phyloP scores from a whole-genome alignment of 1,284 basidiomycete genomes.

The Leccinum holopus region DNA sequence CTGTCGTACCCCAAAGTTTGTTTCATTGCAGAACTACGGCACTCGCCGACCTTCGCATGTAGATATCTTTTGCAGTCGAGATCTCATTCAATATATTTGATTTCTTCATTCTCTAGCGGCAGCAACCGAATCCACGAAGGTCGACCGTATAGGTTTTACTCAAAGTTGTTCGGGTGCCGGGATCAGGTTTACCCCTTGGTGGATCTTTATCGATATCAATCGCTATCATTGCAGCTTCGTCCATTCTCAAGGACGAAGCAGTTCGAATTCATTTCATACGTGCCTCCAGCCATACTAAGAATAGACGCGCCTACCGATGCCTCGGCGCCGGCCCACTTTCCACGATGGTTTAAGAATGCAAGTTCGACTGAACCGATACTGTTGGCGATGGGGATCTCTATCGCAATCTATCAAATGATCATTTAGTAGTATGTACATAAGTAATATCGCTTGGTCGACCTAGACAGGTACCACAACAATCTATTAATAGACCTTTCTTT shows the following conservation, averaged over 20 bases:
- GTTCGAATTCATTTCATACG: neutral
- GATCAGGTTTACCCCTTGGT: neutral
- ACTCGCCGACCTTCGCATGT: neutral
- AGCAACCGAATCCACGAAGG: neutral
- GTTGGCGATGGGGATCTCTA: neutral
- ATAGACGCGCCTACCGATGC: neutral
- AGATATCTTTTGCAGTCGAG: neutral
- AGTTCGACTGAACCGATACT: neutral
- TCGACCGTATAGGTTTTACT: neutral
- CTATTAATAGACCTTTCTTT: neutral
- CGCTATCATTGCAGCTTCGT: neutral
- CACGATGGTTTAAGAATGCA: neutral
- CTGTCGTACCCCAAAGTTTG: no score
- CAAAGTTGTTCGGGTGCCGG: neutral
- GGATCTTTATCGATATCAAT: neutral
- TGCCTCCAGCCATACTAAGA: neutral
- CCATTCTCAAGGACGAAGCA: neutral
- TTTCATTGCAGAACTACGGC: neutral
- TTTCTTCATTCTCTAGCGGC: neutral
- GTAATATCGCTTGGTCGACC: neutral
- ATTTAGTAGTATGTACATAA: neutral
- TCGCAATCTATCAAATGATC: neutral
- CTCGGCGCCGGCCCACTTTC: neutral
- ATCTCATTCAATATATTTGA: neutral
- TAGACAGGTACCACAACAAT: neutral